Base-by-base conservation (phyloP, 805 yeast species). In the Cyberlindnera suaveolens region DNA sequence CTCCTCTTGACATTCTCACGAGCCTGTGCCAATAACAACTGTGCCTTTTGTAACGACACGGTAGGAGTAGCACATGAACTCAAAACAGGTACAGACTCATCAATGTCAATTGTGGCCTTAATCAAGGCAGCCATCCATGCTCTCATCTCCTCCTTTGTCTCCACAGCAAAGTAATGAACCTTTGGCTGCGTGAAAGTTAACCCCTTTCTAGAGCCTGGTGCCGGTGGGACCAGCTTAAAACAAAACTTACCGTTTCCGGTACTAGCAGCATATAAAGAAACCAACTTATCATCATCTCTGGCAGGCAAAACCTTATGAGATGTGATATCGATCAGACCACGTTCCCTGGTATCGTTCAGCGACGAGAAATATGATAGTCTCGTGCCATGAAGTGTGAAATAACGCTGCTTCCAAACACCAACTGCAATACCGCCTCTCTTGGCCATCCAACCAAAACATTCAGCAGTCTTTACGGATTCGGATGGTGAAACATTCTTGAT, bases 61-160 rank as follows among this genome's bases (percentile, higher is more conserved):
- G 98, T 91, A n/a, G 99, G 98, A 0, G 97, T 88, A 11, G 85
- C 82, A 62, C 96, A 91, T 14, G 96, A 85, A 47, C 96, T 84
- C 9, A 90, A 82, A 2, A 88, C 93, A 1, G 99, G 97, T 13
- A 85, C 87, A 2, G 85, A 65, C 44, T 93, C 97, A 65, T 93
- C 99, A 43, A 95, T 73, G 60, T 93, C 99, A 54, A 93, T 95
- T 0, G 98, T 93, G 0, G 98, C 95, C 47, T 90, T 88, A 79
- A 90, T 86, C 47, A 93, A 70, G 0, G 96, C 95, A 41, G 89
- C 85, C 80, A 90, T 80, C 99, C 99, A 93, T 2, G 75, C 76
- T 59, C 96, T 74, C 96, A 91, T 85, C 50, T 91, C 98, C 39
- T 88, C 96, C 44, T 74, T 77, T 0, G 87, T 75, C 39, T 93